Conservation (phyloP, 805 yeast genomes). For the Candida ascalaphidarum region DNA sequence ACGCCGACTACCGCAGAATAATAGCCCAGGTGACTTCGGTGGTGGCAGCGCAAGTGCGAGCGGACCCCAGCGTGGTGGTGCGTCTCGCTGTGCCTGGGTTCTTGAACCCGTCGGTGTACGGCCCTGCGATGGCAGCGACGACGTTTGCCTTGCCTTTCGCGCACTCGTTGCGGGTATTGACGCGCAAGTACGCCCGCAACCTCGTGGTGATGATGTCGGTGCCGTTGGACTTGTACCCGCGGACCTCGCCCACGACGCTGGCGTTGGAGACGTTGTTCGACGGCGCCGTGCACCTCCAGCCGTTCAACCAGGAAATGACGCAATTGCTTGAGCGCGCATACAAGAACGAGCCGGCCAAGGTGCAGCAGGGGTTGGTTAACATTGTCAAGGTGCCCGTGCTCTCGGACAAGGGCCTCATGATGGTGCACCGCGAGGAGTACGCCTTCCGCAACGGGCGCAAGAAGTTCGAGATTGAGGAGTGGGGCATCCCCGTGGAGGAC, state of each 20-base stretch:
- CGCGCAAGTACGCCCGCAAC: constrained; percentile 36
- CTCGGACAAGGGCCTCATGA: constrained; percentile 76
- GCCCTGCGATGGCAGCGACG: constrained; percentile 39
- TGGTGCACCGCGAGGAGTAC: constrained; percentile 61
- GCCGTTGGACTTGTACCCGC: constrained; percentile 59
- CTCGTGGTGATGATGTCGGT: constrained; percentile 48
- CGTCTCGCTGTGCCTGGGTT: constrained; percentile 71
- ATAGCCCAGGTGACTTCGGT: constrained; percentile 35
- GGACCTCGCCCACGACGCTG: constrained; percentile 38
- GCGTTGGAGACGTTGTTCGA: constrained; percentile 54
- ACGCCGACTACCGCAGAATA: constrained; percentile 9
- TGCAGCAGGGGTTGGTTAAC: constrained; percentile 82
- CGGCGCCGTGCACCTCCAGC: constrained; percentile 64
- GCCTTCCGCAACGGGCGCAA: constrained; percentile 81
- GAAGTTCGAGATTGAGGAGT: constrained; percentile 79
- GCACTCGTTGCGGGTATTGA: constrained; percentile 47
- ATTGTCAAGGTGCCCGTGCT: constrained; percentile 63
- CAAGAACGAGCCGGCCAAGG: constrained; percentile 61
- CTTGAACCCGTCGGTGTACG: constrained; percentile 69
- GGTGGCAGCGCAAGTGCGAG: constrained; percentile 22
- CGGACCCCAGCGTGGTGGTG: constrained; percentile 40
- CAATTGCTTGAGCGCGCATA: constrained; percentile 61
- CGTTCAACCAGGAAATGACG: constrained; percentile 69
- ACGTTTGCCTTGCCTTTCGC: constrained; percentile 50
- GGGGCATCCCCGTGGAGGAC: constrained; percentile 97